Base-by-base conservation (phyloP, 2,329 filamentous ascomycete genomes). In the Sarocladium strictum region DNA sequence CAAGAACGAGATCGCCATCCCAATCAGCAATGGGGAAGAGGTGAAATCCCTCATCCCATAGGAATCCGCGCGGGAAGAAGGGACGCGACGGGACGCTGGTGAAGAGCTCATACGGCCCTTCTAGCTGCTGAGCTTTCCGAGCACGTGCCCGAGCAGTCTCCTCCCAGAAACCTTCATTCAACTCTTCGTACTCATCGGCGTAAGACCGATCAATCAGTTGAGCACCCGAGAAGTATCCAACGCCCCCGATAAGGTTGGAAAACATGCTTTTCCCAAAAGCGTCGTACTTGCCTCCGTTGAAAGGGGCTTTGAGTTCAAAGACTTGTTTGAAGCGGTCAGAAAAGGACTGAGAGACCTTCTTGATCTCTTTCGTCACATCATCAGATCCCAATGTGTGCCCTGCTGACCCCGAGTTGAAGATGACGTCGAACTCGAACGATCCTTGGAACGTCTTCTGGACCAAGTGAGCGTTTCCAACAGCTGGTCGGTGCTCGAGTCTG, bases 21-120 rank as follows among this genome's bases (percentile, higher is more conserved):
- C 92, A 99, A 60, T 99, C 93, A 19, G 90, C 81, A 54, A 99
- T 86, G 1, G 92, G 92, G 49, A 96, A 76, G 33, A 99, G 76
- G 65, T 99, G 94, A 72, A 97, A 99, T 0, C 94, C 94, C 69
- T 99, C 94, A 63, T 99, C 94, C 94, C 94, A 99, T 3, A 97
- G 78, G 68, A 99, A 99, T 1, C 94, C 94, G 58, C 94, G 82
- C 1, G 94, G 94, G 72, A 99, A 99, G 76, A 99, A 99, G 0
- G 94, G 89, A 3, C 94, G 80, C 9, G 93, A 97, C 0, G 94
- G 94, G 55, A 97, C 86, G 63, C 86, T 90, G 6, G 92, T 95
- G 67, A 92, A 97, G 2, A 99, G 81, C 68, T 96, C 90, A 54
- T 86, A 89, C 1, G 93, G 90, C 0, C 90, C 90, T 65, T 95